phyloP scores from a whole-genome alignment of 805 yeast genomes.

The Candida khao-thaluensis region DNA sequence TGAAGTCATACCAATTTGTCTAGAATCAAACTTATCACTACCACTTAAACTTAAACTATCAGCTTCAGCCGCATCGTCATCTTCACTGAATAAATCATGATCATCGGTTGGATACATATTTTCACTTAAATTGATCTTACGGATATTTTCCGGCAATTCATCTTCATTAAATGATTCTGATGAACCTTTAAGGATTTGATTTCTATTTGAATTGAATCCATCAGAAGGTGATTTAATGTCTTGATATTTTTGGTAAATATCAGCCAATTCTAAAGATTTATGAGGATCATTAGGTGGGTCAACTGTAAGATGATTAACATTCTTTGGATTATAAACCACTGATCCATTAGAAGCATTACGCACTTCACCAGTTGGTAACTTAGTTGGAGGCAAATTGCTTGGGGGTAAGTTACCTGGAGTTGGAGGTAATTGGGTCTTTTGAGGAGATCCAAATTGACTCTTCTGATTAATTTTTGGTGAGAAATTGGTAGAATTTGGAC shows the following conservation, averaged over 20 bases:
- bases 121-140: constrained; percentile 28
- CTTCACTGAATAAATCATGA: constrained; percentile 36
- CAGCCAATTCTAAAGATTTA: constrained; percentile 39
- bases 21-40: constrained; percentile 21
- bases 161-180: constrained; percentile 35
- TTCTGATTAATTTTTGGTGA: background rate
- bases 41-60: constrained; percentile 16
- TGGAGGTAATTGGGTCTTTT: constrained; percentile 2
- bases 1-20: constrained; percentile 19
- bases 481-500: constrained; percentile 14
- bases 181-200: constrained; percentile 36
- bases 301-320: constrained; percentile 12
- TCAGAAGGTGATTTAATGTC: constrained; percentile 41
- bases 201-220: constrained; percentile 35
- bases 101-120: constrained; percentile 38
- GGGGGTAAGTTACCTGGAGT: background rate
- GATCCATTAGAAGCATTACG: constrained; percentile 15
- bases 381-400: background rate
- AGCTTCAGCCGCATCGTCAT: constrained; percentile 23
- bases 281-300: constrained; percentile 18
- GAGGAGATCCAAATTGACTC: constrained; percentile 6
- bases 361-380: constrained; percentile 1
- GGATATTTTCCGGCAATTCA: constrained; percentile 31
- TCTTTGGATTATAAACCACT: constrained; percentile 14
- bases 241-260: constrained; percentile 43